Evolutionary conservation across 257 asterid species (phyloP), one percentile per base, ranked within the genome.

Genomic region (Nicotiana paniculata): DNA sequence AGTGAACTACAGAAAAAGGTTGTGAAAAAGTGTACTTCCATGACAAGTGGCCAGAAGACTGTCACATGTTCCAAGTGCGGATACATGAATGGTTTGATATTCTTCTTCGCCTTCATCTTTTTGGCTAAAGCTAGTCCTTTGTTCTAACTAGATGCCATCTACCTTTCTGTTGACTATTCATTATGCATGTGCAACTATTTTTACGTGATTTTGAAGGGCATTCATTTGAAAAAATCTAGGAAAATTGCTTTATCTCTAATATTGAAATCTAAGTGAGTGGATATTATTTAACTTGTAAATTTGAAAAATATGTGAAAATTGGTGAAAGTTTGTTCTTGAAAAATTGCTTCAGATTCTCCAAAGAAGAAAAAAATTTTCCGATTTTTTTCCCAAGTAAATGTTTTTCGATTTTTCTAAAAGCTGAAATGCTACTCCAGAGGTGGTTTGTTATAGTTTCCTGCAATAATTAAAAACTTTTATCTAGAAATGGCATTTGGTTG

Each of bases 21-120:
- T 15, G 92, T 94, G 59, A 90, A 89, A 87, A 94, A 33, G 86
- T 94, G 98, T 83, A 94, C 88, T 86, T 76, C 90, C 43, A 66
- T 91, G 90, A 86, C 88, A 82, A 89, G 84, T 58, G 85, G 88
- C 82, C 90, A 62, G 88, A 91, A 81, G 81, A 82, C 87, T 59
- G 86, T 80, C 17, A 67, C 67, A 86, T 96, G 99, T 88, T 77
- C 91, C 77, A 91, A 90, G 85, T 96, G 99, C 70, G 94, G 93
- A 85, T 88, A 89, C 84, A 59, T 84, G 75, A 96, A 93, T 89
- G 99, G 98, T 96, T 43, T 84, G 95, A 46, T 83, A 78, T 69
- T 70, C 35, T 82, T 70, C 58, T 81, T 62, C 16, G 6, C 63
- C 43, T 18, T 30, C 7, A 8, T 17, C 16, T 17, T 37, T 26